Evolutionary conservation across 345 rosid species (phyloP).

Genomic region (Zanthoxylum bungeanum): DNA sequence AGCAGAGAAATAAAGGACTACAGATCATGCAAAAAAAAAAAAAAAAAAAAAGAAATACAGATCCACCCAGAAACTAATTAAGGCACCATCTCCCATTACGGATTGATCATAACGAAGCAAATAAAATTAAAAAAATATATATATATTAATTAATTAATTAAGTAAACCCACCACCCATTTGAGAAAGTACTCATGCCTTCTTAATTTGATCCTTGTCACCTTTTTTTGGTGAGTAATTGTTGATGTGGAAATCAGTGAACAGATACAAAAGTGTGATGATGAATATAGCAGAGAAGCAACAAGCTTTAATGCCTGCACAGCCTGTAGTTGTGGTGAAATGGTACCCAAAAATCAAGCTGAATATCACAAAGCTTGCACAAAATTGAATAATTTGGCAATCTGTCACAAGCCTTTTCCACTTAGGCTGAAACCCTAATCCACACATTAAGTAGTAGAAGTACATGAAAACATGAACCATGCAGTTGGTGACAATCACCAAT

Average conservation of each 20-base stretch:
- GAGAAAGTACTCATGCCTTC: not conserved
- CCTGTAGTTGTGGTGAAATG: slow-evolving; percentile 46
- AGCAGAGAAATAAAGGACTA: not conserved
- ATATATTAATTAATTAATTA: too few species aligned
- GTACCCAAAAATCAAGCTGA: slow-evolving; percentile 36
- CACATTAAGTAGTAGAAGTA: slow-evolving; percentile 51
- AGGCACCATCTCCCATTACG: not conserved
- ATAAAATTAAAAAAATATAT: too few species aligned
- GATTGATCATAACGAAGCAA: too few species aligned
- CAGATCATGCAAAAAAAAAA: too few species aligned
- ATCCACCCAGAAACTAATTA: not conserved
- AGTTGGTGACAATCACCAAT: slow-evolving; percentile 48
- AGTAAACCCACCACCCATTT: not conserved
- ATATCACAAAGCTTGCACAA: slow-evolving; percentile 36
- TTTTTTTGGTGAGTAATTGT: slow-evolving; percentile 34
- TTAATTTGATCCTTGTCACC: not conserved
- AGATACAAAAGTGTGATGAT: slow-evolving; percentile 46
- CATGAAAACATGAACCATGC: slow-evolving; percentile 60
- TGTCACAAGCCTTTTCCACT: slow-evolving; percentile 66
- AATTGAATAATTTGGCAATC: slow-evolving; percentile 65
- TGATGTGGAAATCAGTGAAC: slow-evolving; percentile 47
- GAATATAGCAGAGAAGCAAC: slow-evolving; percentile 56
- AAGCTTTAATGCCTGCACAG: slow-evolving; percentile 55
- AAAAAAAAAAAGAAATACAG: too few species aligned
- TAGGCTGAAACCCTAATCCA: slow-evolving; percentile 47